phyloP scores from a whole-genome alignment of 176 grass and related monocot genomes.

The Lolium rigidum region DNA sequence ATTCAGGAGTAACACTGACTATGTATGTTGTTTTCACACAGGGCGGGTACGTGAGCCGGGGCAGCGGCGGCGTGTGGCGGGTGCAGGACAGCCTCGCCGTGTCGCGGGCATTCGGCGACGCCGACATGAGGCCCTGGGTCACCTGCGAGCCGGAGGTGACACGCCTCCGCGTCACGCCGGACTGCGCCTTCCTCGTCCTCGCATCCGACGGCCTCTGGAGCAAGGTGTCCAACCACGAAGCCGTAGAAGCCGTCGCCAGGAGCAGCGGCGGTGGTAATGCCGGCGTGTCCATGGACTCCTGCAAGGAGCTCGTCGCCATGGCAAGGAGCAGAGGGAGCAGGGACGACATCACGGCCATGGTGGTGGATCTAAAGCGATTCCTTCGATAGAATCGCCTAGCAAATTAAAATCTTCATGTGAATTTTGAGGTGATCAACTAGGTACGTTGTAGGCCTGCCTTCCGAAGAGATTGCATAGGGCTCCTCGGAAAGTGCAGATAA shows the following conservation, averaged over 20 bases:
- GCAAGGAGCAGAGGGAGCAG: slow-evolving; percentile 60
- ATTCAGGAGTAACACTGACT: not conserved
- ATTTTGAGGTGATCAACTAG: not conserved
- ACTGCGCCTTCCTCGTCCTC: slow-evolving; percentile 60
- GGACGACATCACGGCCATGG: slow-evolving; percentile 83
- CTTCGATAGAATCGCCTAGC: not conserved
- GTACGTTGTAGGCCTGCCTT: slow-evolving; percentile 34
- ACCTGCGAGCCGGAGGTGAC: slow-evolving; percentile 64
- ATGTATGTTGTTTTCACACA: not conserved
- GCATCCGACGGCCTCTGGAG: slow-evolving; percentile 87
- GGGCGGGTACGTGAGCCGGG: slow-evolving; percentile 78
- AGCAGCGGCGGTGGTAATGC: not conserved
- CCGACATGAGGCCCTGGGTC: slow-evolving; percentile 73
- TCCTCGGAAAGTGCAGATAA: slow-evolving; percentile 34
- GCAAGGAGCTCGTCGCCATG: slow-evolving; percentile 65
- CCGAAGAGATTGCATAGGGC: slow-evolving; percentile 1
- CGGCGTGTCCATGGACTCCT: slow-evolving; percentile 27
- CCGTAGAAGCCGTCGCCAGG: slow-evolving; percentile 49
- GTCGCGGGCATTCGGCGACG: slow-evolving; percentile 78
- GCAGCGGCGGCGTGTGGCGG: slow-evolving; percentile 70
- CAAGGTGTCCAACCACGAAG: slow-evolving; percentile 81
- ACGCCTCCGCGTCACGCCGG: slow-evolving; percentile 44
- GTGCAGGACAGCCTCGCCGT: slow-evolving; percentile 83
- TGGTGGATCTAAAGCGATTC: slow-evolving; percentile 64
- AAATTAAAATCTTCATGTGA: not conserved